Evolutionary conservation across 140 eudicot species (phyloP).

Genomic region (Oenanthe javanica): DNA sequence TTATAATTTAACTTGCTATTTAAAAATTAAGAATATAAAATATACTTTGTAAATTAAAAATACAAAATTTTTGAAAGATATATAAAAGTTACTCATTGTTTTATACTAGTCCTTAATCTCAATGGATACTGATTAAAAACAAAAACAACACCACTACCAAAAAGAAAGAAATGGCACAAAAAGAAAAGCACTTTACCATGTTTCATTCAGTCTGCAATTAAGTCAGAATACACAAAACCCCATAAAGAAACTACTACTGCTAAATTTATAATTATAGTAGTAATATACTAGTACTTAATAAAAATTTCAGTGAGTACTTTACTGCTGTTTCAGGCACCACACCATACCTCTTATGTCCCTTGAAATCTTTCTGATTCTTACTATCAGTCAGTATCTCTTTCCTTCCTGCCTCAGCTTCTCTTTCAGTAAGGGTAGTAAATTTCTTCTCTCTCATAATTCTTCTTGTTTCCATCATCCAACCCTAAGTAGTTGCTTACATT

Average conservation of each 20-base stretch:
- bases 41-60: too few species aligned
- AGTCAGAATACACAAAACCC: constrained; percentile 26
- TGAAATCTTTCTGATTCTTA: constrained; percentile 26
- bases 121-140: constrained; percentile 16
- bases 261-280: neutral
- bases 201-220: constrained; percentile 7
- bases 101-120: neutral
- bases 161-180: constrained; percentile 39
- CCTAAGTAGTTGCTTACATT: constrained; percentile 1
- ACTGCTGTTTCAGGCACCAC: constrained; percentile 5
- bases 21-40: too few species aligned
- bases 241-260: constrained; percentile 21
- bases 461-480: constrained; percentile 40
- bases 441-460: constrained; percentile 28
- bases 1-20: too few species aligned
- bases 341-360: constrained; percentile 25
- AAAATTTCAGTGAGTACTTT: constrained; percentile 2
- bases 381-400: constrained; percentile 29
- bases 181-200: constrained; percentile 32
- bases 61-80: too few species aligned
- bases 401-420: neutral
- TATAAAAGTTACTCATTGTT: neutral
- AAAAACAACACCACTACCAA: neutral
- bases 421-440: constrained; percentile 30
- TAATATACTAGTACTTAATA: neutral